Base-by-base conservation (phyloP, 2,329 filamentous ascomycete genomes). In the Colletotrichum sp. region DNA sequence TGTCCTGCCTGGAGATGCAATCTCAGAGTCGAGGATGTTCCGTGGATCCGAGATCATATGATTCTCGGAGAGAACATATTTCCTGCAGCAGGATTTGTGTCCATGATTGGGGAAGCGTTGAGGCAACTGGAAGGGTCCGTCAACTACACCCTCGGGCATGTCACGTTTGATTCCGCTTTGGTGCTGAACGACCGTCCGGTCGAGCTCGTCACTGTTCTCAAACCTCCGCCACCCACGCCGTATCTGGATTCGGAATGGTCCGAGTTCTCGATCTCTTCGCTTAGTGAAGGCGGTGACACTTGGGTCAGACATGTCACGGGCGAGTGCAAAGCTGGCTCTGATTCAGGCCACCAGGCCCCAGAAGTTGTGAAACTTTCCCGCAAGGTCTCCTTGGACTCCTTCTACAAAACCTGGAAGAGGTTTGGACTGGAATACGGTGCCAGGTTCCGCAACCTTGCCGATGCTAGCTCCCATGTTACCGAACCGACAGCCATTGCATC, bases 121-220 rank as follows among this genome's bases (percentile, higher is more conserved):
- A 61, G 24, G 12, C 74, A 76, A 34, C 62, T 76, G 12, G 62
- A 28, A n/a, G 60, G 60, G 2, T 55, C 77, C 1, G 68, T 70
- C 7, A 79, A 78, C 6, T 83, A 81, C 52, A 77, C 77, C 16
- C 48, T 86, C 16, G 79, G 80, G 1, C 78, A 84, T 28, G 74
- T 85, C 2, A 75, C 78, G 8, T 76, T 83, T n/a, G 76, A 78
- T 15, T 76, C 81, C 1, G 83, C 83, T 6, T 71, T 86, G 15
- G 78, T 84, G 0, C 36, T 86, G 8, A 72, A 68, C n/a, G 79
- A 77, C 2, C 70, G 74, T 12, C 78, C 81, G 2, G 78, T 76
- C 1, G 85, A 86, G 71, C 70, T 85, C 1, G 75, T 84, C 28
- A 84, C 83, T 1, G 80, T 79, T 1, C 69, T 85, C 6, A 79